These are phyloP conservation scores for Elaeis guineensis DNA, from an alignment of 176 grass and related monocot genomes.

Conservation along the genomic window DNA sequence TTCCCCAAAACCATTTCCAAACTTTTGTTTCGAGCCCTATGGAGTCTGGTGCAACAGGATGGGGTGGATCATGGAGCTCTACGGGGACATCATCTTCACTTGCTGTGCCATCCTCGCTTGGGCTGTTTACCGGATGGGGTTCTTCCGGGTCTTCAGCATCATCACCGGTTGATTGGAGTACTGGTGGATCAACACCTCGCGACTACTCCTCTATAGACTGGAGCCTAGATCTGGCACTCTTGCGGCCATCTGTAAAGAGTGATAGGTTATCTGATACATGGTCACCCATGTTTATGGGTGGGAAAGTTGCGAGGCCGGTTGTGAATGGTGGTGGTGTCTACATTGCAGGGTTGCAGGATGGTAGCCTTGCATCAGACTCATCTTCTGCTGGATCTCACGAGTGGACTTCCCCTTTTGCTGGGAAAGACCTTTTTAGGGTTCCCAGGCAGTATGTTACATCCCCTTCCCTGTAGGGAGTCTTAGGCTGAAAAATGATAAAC, in stretches of 20 bases:
- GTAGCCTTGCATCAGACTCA: neutral
- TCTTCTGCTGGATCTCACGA: neutral
- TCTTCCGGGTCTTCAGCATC: conserved; percentile 31
- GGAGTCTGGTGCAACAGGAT: conserved; percentile 58
- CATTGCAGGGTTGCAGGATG: conserved; percentile 43
- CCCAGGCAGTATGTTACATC: neutral
- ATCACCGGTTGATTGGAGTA: conserved; percentile 56
- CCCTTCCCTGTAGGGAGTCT: conserved; percentile 2
- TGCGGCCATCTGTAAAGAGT: conserved; percentile 49
- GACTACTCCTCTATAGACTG: conserved; percentile 95
- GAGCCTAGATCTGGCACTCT: conserved; percentile 68
- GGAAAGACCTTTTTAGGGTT: conserved; percentile 4
- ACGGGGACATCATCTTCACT: conserved; percentile 39
- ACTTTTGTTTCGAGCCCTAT: conserved; percentile 49
- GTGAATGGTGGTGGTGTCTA: conserved; percentile 20
- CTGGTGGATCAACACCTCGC: conserved; percentile 38
- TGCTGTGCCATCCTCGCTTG: conserved; percentile 42
- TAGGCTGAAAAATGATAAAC: too few relatives aligned
- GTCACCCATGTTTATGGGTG: conserved; percentile 98
- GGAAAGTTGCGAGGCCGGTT: conserved; percentile 36
- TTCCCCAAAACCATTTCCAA: conserved; percentile 43
- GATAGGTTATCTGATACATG: conserved; percentile 67
- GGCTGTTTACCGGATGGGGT: conserved; percentile 58
- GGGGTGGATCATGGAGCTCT: conserved; percentile 51
- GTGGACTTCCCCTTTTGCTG: conserved; percentile 7